phyloP scores from a whole-genome alignment of 2,329 filamentous ascomycete species.

The Cercospora sp. region DNA sequence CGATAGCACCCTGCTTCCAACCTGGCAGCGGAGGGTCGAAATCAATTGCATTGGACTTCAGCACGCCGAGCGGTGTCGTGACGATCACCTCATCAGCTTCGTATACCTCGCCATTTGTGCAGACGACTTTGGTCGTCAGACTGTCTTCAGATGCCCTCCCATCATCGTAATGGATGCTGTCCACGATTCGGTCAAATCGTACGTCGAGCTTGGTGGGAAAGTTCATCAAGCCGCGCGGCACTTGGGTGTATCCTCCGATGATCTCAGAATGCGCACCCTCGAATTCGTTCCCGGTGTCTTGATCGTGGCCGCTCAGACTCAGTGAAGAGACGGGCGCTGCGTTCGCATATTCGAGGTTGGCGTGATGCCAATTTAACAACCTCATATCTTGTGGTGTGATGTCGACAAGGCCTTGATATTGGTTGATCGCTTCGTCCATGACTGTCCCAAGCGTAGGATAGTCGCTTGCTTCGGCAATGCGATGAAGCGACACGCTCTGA shows the following conservation, averaged over 20 bases:
- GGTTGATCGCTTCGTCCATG: conserved; percentile 84
- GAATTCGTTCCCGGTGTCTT: conserved; percentile 97
- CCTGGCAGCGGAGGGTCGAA: conserved; percentile 88
- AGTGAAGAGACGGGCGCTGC: conserved; percentile 83
- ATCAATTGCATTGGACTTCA: conserved; percentile 78
- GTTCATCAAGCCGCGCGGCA: conserved; percentile 81
- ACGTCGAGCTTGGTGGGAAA: conserved; percentile 76
- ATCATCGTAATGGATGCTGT: conserved; percentile 64
- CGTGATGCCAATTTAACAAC: conserved; percentile 95
- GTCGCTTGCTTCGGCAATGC: conserved; percentile 59
- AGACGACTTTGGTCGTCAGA: conserved; percentile 63
- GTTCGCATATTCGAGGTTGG: conserved; percentile 97
- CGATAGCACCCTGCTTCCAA: conserved; percentile 80
- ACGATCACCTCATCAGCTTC: conserved; percentile 90
- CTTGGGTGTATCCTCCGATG: conserved; percentile 87
- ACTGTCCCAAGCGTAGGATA: conserved; percentile 82
- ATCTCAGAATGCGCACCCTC: conserved; percentile 93
- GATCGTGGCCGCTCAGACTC: conserved; percentile 90
- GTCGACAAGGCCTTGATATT: conserved; percentile 81
- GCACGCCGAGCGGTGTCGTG: conserved; percentile 83
- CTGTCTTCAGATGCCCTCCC: conserved; percentile 35
- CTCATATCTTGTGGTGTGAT: conserved; percentile 83
- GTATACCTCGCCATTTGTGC: conserved; percentile 72
- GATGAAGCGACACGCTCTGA: conserved; percentile 62
- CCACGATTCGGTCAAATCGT: conserved; percentile 70